Base-by-base conservation (phyloP, 2,329 filamentous ascomycete genomes). In the Coniosporium tulheliwenetii region DNA sequence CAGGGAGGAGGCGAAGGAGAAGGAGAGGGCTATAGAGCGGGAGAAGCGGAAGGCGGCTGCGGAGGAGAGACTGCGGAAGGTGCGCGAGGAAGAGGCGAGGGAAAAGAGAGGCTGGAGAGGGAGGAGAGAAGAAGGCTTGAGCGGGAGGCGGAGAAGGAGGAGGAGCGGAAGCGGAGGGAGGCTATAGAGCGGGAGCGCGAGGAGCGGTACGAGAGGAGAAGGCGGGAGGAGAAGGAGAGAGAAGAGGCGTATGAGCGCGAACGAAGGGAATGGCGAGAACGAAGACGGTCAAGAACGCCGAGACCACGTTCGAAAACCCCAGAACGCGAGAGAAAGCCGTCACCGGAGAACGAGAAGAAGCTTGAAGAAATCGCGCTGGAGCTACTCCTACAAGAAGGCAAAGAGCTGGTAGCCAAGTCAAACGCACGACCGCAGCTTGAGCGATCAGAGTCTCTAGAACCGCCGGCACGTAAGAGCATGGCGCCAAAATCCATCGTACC, bases 21-120 rank as follows among this genome's bases (percentile, higher is more conserved):
- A 75, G 47, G 73, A 79, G 46, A 66, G 67, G 14, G 71, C 74
- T 41, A 63, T 62, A 44, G 73, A 76, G 41, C 71, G 75, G 30
- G 70, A 79, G 52, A 73, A 79, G 56, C 76, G 73, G 59, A 70
- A 69, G 59, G 67, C 55, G 52, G 65, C 60, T 53, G 67, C 58
- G 55, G 52, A 71, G 43, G 63, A 67, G 36, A 61, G 64, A 40
- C 63, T 69, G 31, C 66, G 65, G 47, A 64, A 70, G 51, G 65
- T 65, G 45, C 61, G 59, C 40, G 58, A 66, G 40, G 60, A 63
- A 19, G 63, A 65, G 37, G 52, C 55, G 40, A 58, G 59, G 37
- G 64, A 67, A 50, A 58, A 51, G 59, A 61, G 43, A 47, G 52
- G 5, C 38, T 60, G 44, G 63, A 70, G 46, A 59, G 64, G 5